These are phyloP conservation scores for Penicilliopsis zonata DNA, from an alignment of 495 filamentous ascomycete genomes.

Conservation along the genomic window DNA sequence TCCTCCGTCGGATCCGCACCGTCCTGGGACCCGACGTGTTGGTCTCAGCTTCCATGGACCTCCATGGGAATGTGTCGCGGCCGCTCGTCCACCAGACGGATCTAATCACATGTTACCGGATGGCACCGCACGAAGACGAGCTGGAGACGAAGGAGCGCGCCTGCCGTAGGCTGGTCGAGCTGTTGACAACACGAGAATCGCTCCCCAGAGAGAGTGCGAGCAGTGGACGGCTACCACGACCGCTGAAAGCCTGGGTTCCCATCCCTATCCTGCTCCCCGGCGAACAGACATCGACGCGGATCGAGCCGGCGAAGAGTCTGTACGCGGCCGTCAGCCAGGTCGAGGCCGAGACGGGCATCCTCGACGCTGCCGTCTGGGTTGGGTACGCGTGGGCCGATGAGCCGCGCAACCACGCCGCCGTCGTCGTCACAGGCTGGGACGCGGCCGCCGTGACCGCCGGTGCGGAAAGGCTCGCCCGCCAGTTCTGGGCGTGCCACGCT, in stretches of 20 bases:
- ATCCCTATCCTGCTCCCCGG: constrained; percentile 43
- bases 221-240: constrained; percentile 7
- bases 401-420: constrained; percentile 38
- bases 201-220: not conserved
- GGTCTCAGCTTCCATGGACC: constrained; percentile 45
- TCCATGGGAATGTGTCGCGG: constrained; percentile 45
- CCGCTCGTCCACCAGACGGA: constrained; percentile 38
- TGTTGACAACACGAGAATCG: constrained; percentile 17
- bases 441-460: constrained; percentile 17
- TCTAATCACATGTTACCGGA: constrained; percentile 45
- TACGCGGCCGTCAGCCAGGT: constrained; percentile 37
- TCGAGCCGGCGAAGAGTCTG: constrained; percentile 41
- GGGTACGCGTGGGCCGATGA: constrained; percentile 51
- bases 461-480: constrained; percentile 33
- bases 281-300: constrained; percentile 45
- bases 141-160: constrained; percentile 41
- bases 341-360: constrained; percentile 24
- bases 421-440: constrained; percentile 43
- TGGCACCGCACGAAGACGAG: constrained; percentile 40
- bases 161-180: constrained; percentile 36
- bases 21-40: constrained; percentile 36
- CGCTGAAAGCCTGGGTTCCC: constrained; percentile 44
- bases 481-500: constrained; percentile 36
- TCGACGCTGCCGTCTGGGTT: constrained; percentile 48
- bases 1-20: constrained; percentile 33